Conservation (phyloP, 2,329 filamentous ascomycete genomes). For the Ceratocystis variospora region DNA sequence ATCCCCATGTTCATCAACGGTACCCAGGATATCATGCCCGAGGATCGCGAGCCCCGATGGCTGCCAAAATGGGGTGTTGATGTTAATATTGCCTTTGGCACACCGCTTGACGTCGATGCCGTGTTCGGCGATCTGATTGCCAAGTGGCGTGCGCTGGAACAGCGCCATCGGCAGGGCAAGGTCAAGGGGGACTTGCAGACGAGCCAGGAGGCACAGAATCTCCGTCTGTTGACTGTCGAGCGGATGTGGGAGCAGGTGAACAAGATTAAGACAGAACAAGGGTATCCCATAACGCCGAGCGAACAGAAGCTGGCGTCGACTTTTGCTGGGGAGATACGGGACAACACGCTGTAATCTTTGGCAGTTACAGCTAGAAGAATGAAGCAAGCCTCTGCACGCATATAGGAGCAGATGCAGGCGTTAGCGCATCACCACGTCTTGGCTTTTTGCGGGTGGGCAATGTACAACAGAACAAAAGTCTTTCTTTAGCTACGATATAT, state of each 20-base stretch:
- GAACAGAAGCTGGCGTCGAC: conserved; percentile 67
- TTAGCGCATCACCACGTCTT: background rate
- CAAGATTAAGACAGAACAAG: conserved; percentile 57
- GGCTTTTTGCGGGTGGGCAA: too few relatives aligned
- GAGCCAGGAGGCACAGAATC: conserved; percentile 56
- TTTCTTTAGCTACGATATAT: too few relatives aligned
- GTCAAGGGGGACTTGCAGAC: conserved; percentile 48
- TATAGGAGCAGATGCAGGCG: background rate
- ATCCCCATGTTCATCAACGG: conserved; percentile 93
- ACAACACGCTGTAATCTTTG: conserved; percentile 13
- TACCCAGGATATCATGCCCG: conserved; percentile 75
- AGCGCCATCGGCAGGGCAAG: conserved; percentile 22
- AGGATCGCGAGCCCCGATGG: conserved; percentile 71
- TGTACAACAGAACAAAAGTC: too few relatives aligned
- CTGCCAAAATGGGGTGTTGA: conserved; percentile 60
- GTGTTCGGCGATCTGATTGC: conserved; percentile 65
- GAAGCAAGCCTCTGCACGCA: background rate
- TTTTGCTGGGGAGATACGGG: conserved; percentile 43
- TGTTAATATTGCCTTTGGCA: conserved; percentile 64
- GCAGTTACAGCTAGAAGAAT: too few relatives aligned
- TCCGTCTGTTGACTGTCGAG: conserved; percentile 62
- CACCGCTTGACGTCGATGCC: conserved; percentile 56
- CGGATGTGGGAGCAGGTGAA: conserved; percentile 67
- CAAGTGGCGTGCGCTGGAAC: conserved; percentile 47
- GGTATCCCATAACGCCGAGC: conserved; percentile 67